Percentiles rank a stretch among this genome's conserved stretches.
These are phyloP conservation scores for Lyophyllum atratum DNA, from an alignment of 768 basidiomycete genomes.

Conservation along the genomic window DNA sequence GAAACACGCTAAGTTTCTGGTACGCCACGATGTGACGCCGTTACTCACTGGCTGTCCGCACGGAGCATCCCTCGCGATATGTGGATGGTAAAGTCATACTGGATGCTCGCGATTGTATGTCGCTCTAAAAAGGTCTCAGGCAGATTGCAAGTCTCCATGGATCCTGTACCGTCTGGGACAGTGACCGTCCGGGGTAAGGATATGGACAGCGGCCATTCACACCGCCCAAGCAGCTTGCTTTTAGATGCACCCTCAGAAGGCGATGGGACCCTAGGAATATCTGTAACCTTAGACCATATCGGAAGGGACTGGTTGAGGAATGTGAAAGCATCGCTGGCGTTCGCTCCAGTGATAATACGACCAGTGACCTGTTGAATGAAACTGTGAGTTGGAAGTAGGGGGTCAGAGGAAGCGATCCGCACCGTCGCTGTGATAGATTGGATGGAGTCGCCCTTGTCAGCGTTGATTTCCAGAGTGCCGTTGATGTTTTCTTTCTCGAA, in stretches of 20 bases:
- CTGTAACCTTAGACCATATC: constrained; percentile 50
- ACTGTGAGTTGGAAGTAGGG: neutral
- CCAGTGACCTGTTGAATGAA: constrained; percentile 43
- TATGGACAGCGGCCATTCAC: constrained; percentile 51
- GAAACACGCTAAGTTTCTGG: neutral
- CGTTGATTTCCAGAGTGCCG: constrained; percentile 46
- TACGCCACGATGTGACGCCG: neutral
- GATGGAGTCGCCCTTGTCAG: constrained; percentile 54
- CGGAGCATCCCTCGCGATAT: constrained; percentile 51
- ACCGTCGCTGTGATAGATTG: constrained; percentile 48
- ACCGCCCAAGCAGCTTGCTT: constrained; percentile 47
- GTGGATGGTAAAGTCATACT: constrained; percentile 49
- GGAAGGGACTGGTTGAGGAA: constrained; percentile 46
- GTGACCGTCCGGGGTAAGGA: constrained; percentile 44
- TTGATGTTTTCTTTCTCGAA: constrained; percentile 57
- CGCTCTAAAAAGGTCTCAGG: constrained; percentile 59
- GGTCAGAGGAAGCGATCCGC: constrained; percentile 14
- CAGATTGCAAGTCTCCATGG: constrained; percentile 39
- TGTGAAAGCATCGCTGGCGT: constrained; percentile 40
- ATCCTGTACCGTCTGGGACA: constrained; percentile 37
- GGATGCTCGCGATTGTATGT: constrained; percentile 47
- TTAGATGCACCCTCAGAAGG: constrained; percentile 39
- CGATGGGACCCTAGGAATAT: constrained; percentile 41
- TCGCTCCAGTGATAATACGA: constrained; percentile 51
- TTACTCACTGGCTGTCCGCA: constrained; percentile 45